A percentile compares a stretch with the other conserved stretches of the same genome.
phyloP scores from a whole-genome alignment of 2,329 filamentous ascomycete genomes.

The Venturia oleaginea region DNA sequence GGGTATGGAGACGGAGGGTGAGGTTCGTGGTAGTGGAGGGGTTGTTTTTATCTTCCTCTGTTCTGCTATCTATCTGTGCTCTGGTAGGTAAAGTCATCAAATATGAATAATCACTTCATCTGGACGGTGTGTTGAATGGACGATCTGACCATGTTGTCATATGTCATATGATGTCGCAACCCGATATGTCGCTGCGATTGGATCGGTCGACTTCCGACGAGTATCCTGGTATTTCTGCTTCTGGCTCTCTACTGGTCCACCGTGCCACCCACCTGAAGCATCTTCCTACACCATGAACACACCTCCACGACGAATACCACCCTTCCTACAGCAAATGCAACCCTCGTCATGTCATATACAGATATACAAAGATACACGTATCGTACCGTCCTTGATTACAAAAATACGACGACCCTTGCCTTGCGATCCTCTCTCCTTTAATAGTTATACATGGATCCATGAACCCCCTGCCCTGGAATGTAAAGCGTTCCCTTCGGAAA shows the following conservation, averaged over 20 bases:
- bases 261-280: background rate
- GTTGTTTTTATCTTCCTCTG: conserved; percentile 3
- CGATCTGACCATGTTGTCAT: too few relatives aligned
- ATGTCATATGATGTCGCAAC: background rate
- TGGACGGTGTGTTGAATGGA: background rate
- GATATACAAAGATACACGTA: too few relatives aligned
- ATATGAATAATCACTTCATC: conserved; percentile 2
- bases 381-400: background rate
- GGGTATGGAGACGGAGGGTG: background rate
- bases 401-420: background rate
- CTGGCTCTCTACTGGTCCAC: background rate
- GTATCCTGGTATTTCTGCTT: background rate
- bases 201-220: background rate
- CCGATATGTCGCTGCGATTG: background rate
- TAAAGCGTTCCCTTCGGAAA: background rate
- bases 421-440: background rate
- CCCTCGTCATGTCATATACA: background rate
- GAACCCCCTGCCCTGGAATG: background rate
- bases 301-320: background rate
- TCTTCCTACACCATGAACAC: background rate
- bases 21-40: background rate
- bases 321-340: background rate
- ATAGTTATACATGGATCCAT: background rate
- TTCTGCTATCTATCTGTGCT: background rate
- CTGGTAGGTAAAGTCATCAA: background rate